Evolutionary conservation across 305 asterid species (phyloP).

Genomic region (Solanum chacoense): DNA sequence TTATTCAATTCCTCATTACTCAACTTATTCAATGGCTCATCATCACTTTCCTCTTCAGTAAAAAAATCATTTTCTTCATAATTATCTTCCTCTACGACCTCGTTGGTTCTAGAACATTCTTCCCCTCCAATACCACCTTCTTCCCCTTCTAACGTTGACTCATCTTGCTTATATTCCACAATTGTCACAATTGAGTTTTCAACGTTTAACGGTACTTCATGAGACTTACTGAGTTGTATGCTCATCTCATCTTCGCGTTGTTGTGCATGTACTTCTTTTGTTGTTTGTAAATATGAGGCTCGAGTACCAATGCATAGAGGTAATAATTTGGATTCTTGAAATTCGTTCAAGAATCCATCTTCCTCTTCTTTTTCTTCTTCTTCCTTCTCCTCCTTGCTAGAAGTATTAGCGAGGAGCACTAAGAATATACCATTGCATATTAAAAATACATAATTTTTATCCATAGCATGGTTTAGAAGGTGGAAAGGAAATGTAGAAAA

Average conservation of each 20-base stretch:
- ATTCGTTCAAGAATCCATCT: background rate
- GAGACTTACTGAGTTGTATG: background rate
- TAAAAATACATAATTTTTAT: constrained; percentile 44
- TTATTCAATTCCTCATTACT: constrained; percentile 31
- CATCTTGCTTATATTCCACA: background rate
- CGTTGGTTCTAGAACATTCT: background rate
- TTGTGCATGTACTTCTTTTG: background rate
- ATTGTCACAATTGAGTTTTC: background rate
- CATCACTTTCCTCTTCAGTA: background rate
- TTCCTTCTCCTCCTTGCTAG: constrained; percentile 2
- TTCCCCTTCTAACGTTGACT: background rate
- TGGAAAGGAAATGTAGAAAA: constrained; percentile 13
- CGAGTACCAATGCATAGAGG: background rate
- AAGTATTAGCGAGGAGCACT: constrained; percentile 32
- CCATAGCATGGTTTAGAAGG: constrained; percentile 15
- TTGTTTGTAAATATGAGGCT: background rate
- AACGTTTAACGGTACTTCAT: background rate
- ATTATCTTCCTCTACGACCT: background rate
- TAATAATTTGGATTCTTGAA: background rate
- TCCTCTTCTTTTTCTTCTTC: background rate
- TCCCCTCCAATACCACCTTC: background rate
- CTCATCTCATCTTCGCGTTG: background rate
- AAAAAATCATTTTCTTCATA: background rate
- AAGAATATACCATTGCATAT: constrained; percentile 49
- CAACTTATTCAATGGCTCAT: constrained; percentile 11